Conservation (phyloP, 192 early-diverging fungal species). For the Oehlia diaphana region DNA sequence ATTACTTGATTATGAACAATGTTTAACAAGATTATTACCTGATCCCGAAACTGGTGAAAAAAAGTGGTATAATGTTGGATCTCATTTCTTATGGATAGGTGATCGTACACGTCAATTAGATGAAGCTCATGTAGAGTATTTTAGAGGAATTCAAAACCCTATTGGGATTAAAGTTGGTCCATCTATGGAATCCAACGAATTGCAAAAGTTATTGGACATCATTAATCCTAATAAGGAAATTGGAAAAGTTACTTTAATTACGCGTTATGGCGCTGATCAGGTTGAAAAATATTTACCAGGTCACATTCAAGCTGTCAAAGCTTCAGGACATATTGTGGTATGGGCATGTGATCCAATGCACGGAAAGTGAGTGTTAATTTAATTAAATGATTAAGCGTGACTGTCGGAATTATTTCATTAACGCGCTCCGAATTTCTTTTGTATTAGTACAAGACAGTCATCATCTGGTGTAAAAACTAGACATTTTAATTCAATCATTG, state of each 20-base stretch:
- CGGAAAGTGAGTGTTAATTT: constrained; percentile 68
- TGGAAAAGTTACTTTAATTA: constrained; percentile 95
- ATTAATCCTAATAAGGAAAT: constrained; percentile 84
- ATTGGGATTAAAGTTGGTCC: constrained; percentile 97
- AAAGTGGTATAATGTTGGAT: constrained; percentile 88
- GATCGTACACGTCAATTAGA: constrained; percentile 95
- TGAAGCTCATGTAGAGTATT: constrained; percentile 96
- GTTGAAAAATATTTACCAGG: constrained; percentile 80
- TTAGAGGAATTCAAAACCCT: constrained; percentile 95
- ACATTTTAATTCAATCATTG: constrained; percentile 85
- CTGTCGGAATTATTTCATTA: neutral
- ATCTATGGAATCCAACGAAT: constrained; percentile 83
- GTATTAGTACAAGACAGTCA: constrained; percentile 73
- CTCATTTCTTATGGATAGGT: constrained; percentile 99
- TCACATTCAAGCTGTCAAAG: constrained; percentile 89
- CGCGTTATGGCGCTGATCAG: constrained; percentile 81
- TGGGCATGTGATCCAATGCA: constrained; percentile 99
- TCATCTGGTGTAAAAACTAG: constrained; percentile 87
- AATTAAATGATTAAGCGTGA: neutral
- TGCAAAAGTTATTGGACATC: constrained; percentile 80
- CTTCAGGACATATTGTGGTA: constrained; percentile 82
- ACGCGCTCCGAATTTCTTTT: neutral
- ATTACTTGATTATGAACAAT: constrained; percentile 89
- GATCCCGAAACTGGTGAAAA: constrained; percentile 50
- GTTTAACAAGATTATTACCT: constrained; percentile 70